Conservation (phyloP, 495 filamentous ascomycete species). For the Neurospora africana region DNA sequence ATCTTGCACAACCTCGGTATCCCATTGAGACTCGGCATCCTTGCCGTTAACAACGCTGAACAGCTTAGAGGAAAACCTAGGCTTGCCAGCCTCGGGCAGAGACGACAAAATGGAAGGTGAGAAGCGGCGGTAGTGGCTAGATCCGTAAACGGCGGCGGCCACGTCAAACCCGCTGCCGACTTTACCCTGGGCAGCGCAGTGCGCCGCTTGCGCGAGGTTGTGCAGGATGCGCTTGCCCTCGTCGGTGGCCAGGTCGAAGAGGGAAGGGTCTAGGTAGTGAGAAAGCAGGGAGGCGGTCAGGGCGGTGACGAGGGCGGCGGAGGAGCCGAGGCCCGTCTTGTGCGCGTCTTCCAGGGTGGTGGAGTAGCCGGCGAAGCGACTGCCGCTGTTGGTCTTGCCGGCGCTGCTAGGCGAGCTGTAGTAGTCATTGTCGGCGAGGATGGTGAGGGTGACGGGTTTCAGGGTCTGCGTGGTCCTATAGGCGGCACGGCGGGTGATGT, state of each 20-base stretch:
- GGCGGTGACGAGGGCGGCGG: conserved; percentile 87
- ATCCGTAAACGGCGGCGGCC: conserved; percentile 85
- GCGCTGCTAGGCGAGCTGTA: conserved; percentile 61
- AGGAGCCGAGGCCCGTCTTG: conserved; percentile 95
- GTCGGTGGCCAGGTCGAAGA: conserved; percentile 39
- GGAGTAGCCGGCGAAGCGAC: conserved; percentile 66
- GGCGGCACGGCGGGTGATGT: conserved; percentile 50
- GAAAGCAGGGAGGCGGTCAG: conserved; percentile 72
- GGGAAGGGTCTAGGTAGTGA: conserved; percentile 58
- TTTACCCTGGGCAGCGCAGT: conserved; percentile 95
- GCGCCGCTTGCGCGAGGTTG: conserved; percentile 85
- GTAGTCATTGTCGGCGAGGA: conserved; percentile 92
- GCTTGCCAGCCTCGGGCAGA: conserved; percentile 51
- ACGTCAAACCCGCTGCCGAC: conserved; percentile 94
- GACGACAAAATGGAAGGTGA: conserved; percentile 61
- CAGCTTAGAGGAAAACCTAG: conserved; percentile 56
- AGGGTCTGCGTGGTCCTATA: conserved; percentile 45
- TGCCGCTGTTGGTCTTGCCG: conserved; percentile 13
- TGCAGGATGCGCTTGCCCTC: conserved; percentile 48
- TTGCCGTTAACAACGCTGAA: conserved; percentile 51
- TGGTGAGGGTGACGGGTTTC: conserved; percentile 62
- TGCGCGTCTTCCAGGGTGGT: conserved; percentile 68
- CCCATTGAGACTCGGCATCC: conserved; percentile 43
- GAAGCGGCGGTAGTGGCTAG: conserved; percentile 83
- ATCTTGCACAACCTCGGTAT: conserved; percentile 58